Evolutionary conservation across 441 rosid species (phyloP).

Genomic region (Lepidium campestre): DNA sequence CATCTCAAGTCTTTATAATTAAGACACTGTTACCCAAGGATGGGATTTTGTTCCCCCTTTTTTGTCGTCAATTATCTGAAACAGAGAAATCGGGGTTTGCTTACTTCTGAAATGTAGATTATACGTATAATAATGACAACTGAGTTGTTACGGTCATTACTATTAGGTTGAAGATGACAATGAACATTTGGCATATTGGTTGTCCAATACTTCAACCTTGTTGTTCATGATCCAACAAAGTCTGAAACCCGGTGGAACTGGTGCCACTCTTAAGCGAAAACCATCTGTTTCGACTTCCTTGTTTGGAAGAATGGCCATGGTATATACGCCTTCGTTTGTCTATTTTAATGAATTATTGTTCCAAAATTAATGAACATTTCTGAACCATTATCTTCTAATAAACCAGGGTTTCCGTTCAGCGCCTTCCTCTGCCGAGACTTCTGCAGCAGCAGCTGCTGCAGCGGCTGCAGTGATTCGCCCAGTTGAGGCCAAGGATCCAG

Average conservation of each 20-base stretch:
- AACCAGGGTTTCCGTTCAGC: slow-evolving; percentile 83
- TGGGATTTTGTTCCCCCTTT: background rate
- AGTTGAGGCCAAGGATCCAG: slow-evolving; percentile 90
- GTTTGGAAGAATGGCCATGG: slow-evolving; percentile 85
- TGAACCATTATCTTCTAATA: slow-evolving; percentile 18
- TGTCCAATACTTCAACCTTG: slow-evolving; percentile 74
- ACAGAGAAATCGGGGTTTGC: background rate
- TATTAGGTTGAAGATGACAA: slow-evolving; percentile 66
- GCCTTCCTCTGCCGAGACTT: slow-evolving; percentile 63
- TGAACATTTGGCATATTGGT: slow-evolving; percentile 88
- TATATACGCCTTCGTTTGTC: slow-evolving; percentile 26
- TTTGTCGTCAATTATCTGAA: background rate
- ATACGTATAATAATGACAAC: background rate
- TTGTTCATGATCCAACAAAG: slow-evolving; percentile 81
- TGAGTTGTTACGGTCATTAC: slow-evolving; percentile 4
- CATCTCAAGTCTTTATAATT: background rate
- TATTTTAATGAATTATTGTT: background rate
- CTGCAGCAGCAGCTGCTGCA: slow-evolving; percentile 53
- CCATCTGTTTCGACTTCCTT: slow-evolving; percentile 63
- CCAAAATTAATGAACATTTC: background rate
- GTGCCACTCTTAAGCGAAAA: slow-evolving; percentile 45
- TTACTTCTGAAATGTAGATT: background rate
- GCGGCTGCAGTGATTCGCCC: slow-evolving; percentile 51
- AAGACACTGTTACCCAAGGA: background rate
- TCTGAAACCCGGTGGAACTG: slow-evolving; percentile 48